Conservation (phyloP, 2,329 filamentous ascomycete species). For the Paradendryphiella salina region DNA sequence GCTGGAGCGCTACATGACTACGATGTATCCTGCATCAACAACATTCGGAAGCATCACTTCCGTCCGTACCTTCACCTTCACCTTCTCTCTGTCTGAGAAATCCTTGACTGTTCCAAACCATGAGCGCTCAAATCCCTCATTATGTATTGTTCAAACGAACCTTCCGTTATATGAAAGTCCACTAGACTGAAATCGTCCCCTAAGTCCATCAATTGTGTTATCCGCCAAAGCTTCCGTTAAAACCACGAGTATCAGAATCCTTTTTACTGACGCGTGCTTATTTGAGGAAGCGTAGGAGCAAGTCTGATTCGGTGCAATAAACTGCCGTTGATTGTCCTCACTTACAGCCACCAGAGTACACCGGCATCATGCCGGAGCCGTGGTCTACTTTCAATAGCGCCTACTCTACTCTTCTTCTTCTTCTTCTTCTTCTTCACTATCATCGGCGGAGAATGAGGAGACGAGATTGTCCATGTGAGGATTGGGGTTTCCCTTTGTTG, state of each 20-base stretch:
- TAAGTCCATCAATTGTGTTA: neutral
- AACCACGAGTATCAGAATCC: constrained; percentile 5
- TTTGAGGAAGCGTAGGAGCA: constrained; percentile 5
- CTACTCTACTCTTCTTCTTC: neutral
- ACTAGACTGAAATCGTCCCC: constrained; percentile 1
- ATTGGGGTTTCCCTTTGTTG: neutral
- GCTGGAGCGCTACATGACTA: neutral
- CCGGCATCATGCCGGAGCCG: constrained; percentile 1
- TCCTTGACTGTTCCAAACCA: neutral
- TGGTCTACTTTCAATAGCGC: neutral
- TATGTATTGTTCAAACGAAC: neutral
- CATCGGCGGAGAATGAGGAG: neutral
- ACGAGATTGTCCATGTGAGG: neutral
- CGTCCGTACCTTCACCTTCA: neutral
- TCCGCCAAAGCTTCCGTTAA: neutral
- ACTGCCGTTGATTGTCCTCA: neutral
- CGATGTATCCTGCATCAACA: neutral
- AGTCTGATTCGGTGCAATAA: neutral
- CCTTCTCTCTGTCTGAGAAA: neutral
- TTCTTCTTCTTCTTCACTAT: too few relatives aligned
- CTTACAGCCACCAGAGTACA: neutral
- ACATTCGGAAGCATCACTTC: neutral
- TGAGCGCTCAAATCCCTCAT: neutral
- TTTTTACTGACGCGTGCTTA: constrained; percentile 1
- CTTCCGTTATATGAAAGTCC: neutral